These are phyloP conservation scores for Quaeritorhiza haematococci DNA, from an alignment of 371 early-diverging fungal genomes.

Conservation along the genomic window DNA sequence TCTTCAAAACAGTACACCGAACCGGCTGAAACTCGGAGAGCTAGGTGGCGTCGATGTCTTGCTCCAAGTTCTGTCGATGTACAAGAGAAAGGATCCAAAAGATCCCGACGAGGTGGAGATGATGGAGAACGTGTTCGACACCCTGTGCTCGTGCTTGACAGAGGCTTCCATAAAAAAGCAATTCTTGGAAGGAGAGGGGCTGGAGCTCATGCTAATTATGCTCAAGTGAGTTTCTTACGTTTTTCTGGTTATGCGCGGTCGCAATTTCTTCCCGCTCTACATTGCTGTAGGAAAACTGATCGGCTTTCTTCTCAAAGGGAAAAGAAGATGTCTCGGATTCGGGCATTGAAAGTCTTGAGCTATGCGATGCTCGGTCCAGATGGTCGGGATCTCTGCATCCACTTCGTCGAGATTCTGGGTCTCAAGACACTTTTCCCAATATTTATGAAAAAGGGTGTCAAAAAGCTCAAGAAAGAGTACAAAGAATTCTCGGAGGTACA, in stretches of 20 bases:
- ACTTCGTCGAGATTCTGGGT: conserved; percentile 76
- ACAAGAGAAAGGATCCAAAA: conserved; percentile 71
- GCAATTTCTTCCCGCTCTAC: neutral
- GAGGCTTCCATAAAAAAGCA: conserved; percentile 51
- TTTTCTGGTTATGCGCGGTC: neutral
- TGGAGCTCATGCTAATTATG: conserved; percentile 88
- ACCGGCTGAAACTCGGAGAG: conserved; percentile 58
- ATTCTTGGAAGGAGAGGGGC: conserved; percentile 80
- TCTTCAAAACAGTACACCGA: conserved; percentile 55
- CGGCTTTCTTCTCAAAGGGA: conserved; percentile 63
- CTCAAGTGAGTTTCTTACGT: conserved; percentile 50
- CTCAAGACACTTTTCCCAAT: conserved; percentile 73
- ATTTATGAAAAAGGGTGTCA: conserved; percentile 71
- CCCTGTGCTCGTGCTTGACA: conserved; percentile 55
- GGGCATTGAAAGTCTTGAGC: conserved; percentile 82
- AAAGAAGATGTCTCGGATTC: conserved; percentile 68
- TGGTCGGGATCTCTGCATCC: conserved; percentile 39
- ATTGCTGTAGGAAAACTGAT: too few relatives aligned
- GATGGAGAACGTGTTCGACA: conserved; percentile 85
- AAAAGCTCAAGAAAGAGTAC: conserved; percentile 52
- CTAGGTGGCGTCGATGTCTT: conserved; percentile 70
- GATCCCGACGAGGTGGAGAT: conserved; percentile 82
- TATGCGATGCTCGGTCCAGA: conserved; percentile 63
- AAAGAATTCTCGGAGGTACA: conserved; percentile 49
- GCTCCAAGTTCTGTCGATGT: conserved; percentile 44